A percentile compares a stretch with the other conserved stretches of the same genome.
These are phyloP conservation scores for Thalassiosira hispida DNA, from an alignment of 352 stramenopile species.

Conservation along the genomic window DNA sequence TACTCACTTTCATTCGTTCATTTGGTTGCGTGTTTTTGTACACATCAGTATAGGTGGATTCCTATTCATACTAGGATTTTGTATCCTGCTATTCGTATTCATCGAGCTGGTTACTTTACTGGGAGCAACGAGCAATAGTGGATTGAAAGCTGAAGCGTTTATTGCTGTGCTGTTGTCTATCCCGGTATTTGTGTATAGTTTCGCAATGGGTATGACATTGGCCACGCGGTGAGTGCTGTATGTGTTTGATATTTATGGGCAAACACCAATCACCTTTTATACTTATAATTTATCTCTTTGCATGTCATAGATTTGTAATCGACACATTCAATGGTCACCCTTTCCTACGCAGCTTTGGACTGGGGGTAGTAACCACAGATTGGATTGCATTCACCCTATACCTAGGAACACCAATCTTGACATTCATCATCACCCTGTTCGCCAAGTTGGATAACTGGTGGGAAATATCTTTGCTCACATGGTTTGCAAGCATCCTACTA, in stretches of 20 bases:
- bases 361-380: constrained; percentile 54
- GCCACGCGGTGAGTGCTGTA: no score
- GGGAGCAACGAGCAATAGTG: constrained; percentile 30
- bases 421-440: constrained; percentile 52
- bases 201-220: constrained; percentile 57
- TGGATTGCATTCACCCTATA: constrained; percentile 67
- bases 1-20: no score
- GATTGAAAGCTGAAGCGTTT: neutral
- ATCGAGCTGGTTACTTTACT: constrained; percentile 51
- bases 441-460: constrained; percentile 48
- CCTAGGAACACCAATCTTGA: constrained; percentile 49
- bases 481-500: constrained; percentile 55
- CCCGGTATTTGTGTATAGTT: constrained; percentile 60
- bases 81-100: constrained; percentile 53
- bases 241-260: no score
- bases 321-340: constrained; percentile 65
- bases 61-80: constrained; percentile 37
- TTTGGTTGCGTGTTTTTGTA: no score
- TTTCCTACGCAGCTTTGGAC: constrained; percentile 60
- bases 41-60: constrained; percentile 21
- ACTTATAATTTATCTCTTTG: no score
- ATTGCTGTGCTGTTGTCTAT: constrained; percentile 49
- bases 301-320: constrained; percentile 59
- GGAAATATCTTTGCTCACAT: constrained; percentile 50
- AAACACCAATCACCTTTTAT: no score